Evolutionary conservation across 768 basidiomycete genomes (phyloP).

Genomic region (Mycena kentingensis): DNA sequence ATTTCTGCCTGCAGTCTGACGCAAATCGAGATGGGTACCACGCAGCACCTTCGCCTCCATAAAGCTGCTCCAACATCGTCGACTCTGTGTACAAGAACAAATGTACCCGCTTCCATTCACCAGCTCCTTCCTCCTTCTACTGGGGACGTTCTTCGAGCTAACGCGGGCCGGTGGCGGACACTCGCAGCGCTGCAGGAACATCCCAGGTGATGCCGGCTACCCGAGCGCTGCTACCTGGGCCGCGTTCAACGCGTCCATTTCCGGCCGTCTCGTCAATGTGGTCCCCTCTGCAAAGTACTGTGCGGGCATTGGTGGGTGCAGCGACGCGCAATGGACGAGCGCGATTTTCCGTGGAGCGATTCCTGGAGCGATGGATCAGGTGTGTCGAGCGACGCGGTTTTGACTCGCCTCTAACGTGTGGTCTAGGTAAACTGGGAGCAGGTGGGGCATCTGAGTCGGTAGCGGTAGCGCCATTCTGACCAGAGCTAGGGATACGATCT

Average conservation of each 20-base stretch:
- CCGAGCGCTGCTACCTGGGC: conserved; percentile 8
- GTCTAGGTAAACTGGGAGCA: conserved; percentile 16
- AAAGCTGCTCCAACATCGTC: background rate
- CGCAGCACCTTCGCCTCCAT: background rate
- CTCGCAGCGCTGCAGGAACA: conserved; percentile 11
- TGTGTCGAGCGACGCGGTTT: background rate
- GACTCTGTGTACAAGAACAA: background rate
- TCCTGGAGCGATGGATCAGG: conserved; percentile 20
- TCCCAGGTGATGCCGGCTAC: conserved; percentile 14
- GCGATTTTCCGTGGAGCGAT: conserved; percentile 10
- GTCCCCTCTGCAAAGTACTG: conserved; percentile 18
- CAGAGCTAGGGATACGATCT: conserved; percentile 11
- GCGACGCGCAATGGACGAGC: conserved; percentile 19
- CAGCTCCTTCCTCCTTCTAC: background rate
- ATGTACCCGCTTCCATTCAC: background rate
- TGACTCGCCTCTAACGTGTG: background rate
- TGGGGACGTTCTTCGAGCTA: background rate
- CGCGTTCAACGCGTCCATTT: conserved; percentile 4
- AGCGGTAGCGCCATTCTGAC: background rate
- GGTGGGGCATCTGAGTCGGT: background rate
- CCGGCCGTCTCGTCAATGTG: conserved; percentile 15
- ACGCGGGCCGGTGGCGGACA: background rate
- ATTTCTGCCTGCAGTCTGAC: too few species aligned
- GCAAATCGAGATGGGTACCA: background rate
- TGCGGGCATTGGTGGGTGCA: conserved; percentile 12